Percentiles rank a stretch among this genome's conserved stretches.
These are phyloP conservation scores for Pleomassaria siparia DNA, from an alignment of 2,329 filamentous ascomycete genomes.

Conservation along the genomic window DNA sequence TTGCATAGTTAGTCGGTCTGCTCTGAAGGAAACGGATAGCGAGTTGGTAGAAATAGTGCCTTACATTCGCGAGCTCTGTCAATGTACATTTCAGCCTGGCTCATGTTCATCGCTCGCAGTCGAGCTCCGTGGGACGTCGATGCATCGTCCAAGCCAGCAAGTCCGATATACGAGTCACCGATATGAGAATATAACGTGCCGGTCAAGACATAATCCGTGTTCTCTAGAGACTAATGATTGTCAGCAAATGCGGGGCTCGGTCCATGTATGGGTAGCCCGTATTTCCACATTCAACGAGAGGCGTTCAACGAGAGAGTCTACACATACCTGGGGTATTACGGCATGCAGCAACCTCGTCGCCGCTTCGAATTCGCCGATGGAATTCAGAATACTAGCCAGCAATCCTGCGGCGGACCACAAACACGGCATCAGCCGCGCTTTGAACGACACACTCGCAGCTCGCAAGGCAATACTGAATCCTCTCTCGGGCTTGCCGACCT, in stretches of 20 bases:
- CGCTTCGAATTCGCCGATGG: slow-evolving; percentile 69
- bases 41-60: slow-evolving; percentile 5
- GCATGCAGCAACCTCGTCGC: slow-evolving; percentile 66
- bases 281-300: too few species aligned
- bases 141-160: slow-evolving; percentile 58
- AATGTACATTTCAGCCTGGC: slow-evolving; percentile 37
- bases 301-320: neutral
- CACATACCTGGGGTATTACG: slow-evolving; percentile 69
- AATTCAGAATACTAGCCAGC: slow-evolving; percentile 68
- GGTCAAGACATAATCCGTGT: slow-evolving; percentile 62
- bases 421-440: slow-evolving; percentile 65
- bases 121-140: slow-evolving; percentile 16
- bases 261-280: neutral
- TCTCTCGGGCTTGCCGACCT: slow-evolving; percentile 68
- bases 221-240: slow-evolving; percentile 59
- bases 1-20: neutral
- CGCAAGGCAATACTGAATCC: slow-evolving; percentile 77
- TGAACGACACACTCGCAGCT: slow-evolving; percentile 72
- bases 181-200: slow-evolving; percentile 70
- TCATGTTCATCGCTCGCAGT: slow-evolving; percentile 23
- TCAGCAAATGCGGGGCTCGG: neutral
- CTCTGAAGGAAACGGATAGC: neutral
- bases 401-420: slow-evolving; percentile 73
- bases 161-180: slow-evolving; percentile 76
- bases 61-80: slow-evolving; percentile 41